These are phyloP conservation scores for Psophocarpus tetragonolobus DNA, from an alignment of 306 rosid genomes.

Conservation along the genomic window DNA sequence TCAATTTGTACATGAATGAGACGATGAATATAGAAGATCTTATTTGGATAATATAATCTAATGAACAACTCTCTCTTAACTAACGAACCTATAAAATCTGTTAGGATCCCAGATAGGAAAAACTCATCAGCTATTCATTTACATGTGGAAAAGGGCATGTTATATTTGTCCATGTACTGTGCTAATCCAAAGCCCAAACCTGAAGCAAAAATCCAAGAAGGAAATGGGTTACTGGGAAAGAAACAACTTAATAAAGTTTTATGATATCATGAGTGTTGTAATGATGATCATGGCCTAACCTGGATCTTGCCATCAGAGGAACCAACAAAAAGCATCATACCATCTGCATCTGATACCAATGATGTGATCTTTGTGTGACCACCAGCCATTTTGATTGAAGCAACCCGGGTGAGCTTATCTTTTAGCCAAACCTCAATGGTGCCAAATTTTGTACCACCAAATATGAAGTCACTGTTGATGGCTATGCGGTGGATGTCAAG, in stretches of 20 bases:
- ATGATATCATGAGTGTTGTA: not conserved
- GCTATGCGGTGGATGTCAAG: constrained; percentile 70
- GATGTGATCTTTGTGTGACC: constrained; percentile 79
- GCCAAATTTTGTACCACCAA: constrained; percentile 77
- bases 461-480: constrained; percentile 68
- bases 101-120: constrained; percentile 11
- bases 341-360: constrained; percentile 58
- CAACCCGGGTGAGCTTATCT: constrained; percentile 57
- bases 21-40: constrained; percentile 20
- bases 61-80: constrained; percentile 10
- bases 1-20: constrained; percentile 20
- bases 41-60: constrained; percentile 22
- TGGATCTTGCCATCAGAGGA: constrained; percentile 86
- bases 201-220: constrained; percentile 37
- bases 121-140: constrained; percentile 30
- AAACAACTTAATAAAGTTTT: not conserved
- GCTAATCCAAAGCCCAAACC: constrained; percentile 77
- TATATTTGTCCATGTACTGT: constrained; percentile 12
- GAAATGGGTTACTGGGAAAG: not conserved
- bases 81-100: constrained; percentile 25
- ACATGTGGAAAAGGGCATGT: constrained; percentile 26
- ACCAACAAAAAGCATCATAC: constrained; percentile 69
- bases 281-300: constrained; percentile 48
- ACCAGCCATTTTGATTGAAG: constrained; percentile 67
- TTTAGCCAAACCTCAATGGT: constrained; percentile 78